Percentiles rank a stretch among this genome's conserved stretches.
These are phyloP conservation scores for Tubosaeta sp. DNA, from an alignment of 768 basidiomycete genomes.

Conservation along the genomic window DNA sequence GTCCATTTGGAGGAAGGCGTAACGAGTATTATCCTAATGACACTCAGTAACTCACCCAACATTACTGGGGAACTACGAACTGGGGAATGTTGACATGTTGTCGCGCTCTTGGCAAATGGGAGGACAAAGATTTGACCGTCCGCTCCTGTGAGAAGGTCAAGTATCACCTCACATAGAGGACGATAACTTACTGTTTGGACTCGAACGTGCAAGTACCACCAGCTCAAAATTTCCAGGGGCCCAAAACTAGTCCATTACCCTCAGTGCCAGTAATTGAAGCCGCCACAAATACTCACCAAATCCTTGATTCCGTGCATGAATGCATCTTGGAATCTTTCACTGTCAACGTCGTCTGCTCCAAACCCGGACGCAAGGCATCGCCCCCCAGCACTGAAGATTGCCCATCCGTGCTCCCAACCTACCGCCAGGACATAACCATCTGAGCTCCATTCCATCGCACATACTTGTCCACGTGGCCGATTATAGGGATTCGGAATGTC, in stretches of 20 bases:
- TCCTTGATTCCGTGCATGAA: constrained; percentile 80
- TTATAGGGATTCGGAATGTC: constrained; percentile 60
- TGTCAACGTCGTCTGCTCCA: constrained; percentile 63
- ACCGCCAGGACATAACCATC: constrained; percentile 95
- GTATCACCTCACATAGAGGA: not conserved
- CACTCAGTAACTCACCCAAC: constrained; percentile 3
- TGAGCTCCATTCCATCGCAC: constrained; percentile 82
- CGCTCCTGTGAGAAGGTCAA: constrained; percentile 35
- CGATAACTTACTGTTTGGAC: constrained; percentile 43
- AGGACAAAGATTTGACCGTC: constrained; percentile 78
- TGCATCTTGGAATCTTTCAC: constrained; percentile 63
- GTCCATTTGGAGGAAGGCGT: constrained; percentile 94
- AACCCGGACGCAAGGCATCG: constrained; percentile 79
- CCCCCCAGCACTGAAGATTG: constrained; percentile 84
- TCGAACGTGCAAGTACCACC: constrained; percentile 60
- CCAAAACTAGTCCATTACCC: constrained; percentile 67
- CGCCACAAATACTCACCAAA: constrained; percentile 50
- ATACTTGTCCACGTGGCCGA: constrained; percentile 57
- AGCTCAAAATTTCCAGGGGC: constrained; percentile 89
- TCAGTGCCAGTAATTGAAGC: constrained; percentile 1
- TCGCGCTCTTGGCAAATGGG: constrained; percentile 94
- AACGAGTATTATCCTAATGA: constrained; percentile 88
- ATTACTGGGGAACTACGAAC: constrained; percentile 41
- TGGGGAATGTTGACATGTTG: constrained; percentile 86
- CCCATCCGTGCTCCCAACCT: constrained; percentile 90